Conservation (phyloP, 2,329 filamentous ascomycete genomes). For the Tolypocladium capitatum region DNA sequence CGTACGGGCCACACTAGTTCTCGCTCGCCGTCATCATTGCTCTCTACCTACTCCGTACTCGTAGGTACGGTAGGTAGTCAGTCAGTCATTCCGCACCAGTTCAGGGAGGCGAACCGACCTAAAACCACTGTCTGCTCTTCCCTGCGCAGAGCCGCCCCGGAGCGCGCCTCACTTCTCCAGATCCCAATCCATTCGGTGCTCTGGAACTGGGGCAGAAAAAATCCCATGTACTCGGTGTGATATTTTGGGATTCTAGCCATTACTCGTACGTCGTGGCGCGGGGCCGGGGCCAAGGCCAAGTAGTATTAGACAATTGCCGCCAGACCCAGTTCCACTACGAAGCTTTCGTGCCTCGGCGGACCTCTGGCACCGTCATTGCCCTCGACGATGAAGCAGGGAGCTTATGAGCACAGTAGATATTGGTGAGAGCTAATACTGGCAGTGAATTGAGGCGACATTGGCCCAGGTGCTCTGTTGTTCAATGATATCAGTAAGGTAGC, state of each 20-base stretch:
- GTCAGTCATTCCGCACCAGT: too few species aligned
- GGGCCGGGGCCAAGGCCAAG: background rate
- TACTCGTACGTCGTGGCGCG: background rate
- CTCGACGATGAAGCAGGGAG: too few species aligned
- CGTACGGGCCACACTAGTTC: background rate
- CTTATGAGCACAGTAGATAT: background rate
- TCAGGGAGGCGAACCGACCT: conserved; percentile 1
- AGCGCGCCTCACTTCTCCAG: background rate
- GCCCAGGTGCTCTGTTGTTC: background rate
- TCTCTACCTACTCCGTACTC: too few species aligned
- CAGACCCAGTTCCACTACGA: background rate
- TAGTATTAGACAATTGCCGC: background rate
- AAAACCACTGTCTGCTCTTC: conserved; percentile 1
- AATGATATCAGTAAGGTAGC: background rate
- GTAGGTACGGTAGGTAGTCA: too few species aligned
- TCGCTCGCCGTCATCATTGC: too few species aligned
- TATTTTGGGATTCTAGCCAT: background rate
- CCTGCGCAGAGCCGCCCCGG: background rate
- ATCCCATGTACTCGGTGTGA: background rate
- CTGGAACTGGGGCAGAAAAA: background rate
- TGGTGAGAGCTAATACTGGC: background rate
- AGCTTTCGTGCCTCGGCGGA: background rate
- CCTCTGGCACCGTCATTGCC: too few species aligned
- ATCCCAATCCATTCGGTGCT: too few species aligned
- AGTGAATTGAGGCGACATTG: background rate